Evolutionary conservation across 441 rosid genomes (phyloP), one percentile per base, ranked within the genome.

Genomic region (Croton setiger): DNA sequence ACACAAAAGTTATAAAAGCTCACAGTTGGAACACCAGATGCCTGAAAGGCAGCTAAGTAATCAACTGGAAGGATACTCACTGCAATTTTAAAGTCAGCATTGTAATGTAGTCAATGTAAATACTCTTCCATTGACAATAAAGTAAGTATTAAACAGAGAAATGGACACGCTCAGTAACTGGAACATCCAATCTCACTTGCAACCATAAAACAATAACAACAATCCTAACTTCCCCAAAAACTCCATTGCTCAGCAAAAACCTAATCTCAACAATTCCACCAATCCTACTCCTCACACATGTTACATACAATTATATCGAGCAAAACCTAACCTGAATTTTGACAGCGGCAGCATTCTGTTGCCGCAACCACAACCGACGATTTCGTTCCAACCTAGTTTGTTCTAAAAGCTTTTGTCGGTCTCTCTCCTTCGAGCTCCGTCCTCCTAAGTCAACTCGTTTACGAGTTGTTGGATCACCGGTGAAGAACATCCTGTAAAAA

Each of bases 371-470:
- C 61, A 91, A 80, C 20, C 99, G 85, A 65, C 93, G 96, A 67
- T 95, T 87, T 4, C 99, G 87, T 82, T 95, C 97, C 84, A 86
- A 76, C 63, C 98, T 84, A 45, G 99, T 89, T 79, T 92, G 96
- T 73, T 95, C 98, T 8, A 95, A 78, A 81, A 95, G 99, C 83
- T 95, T 95, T 82, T 90, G 87, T 52, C 93, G 87, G 64, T 95
- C 99, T 74, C 97, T 85, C 82, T 95, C 97, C 79, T 95, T 95
- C 5, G 96, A 80, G 67, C 99, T 92, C 82, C 97, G 87, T 57
- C 99, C 99, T 51, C 99, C 99, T 75, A 95, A 86, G 79, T 90
- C 99, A 51, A 95, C 99, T 70, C 99, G 89, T 80, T 90, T 95
- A 75, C 98, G 88, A 67, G 92, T 84, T 39, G 95, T 83, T 3